Conservation (phyloP, 2,329 filamentous ascomycete genomes). For the Cephalotrichum gorgonifer region DNA sequence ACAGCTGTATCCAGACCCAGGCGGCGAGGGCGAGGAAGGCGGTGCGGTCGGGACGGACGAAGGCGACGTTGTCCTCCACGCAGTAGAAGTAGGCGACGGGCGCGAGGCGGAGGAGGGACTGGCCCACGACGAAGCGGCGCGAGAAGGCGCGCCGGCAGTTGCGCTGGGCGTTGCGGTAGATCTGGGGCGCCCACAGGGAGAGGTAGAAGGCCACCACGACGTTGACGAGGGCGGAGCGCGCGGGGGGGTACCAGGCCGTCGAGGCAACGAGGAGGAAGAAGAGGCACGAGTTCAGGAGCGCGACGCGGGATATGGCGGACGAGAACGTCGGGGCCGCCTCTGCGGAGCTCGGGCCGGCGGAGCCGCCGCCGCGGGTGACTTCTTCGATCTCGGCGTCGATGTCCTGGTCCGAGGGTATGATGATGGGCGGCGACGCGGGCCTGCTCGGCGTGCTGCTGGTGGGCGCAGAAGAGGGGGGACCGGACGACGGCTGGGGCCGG, state of each 20-base stretch:
- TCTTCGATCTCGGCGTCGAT: conserved; percentile 49
- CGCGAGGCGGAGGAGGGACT: conserved; percentile 66
- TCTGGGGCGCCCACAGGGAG: conserved; percentile 88
- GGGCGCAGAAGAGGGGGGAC: conserved; percentile 12
- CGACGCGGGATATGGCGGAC: conserved; percentile 44
- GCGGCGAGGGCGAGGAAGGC: conserved; percentile 50
- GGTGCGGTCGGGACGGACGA: conserved; percentile 56
- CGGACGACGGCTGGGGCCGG: conserved; percentile 14
- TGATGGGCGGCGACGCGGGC: conserved; percentile 33
- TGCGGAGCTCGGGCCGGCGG: conserved; percentile 22
- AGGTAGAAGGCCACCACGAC: conserved; percentile 63
- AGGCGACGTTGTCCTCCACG: conserved; percentile 68
- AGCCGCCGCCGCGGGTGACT: conserved; percentile 15
- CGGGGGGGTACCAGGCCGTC: conserved; percentile 45
- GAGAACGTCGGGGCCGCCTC: conserved; percentile 33
- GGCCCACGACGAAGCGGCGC: conserved; percentile 83
- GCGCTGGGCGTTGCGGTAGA: conserved; percentile 77
- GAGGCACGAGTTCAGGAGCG: conserved; percentile 43
- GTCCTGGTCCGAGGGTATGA: conserved; percentile 54
- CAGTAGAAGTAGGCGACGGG: conserved; percentile 84
- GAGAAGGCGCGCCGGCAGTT: conserved; percentile 87
- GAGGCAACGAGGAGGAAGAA: conserved; percentile 51
- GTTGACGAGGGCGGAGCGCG: conserved; percentile 50
- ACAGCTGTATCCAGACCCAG: conserved; percentile 84
- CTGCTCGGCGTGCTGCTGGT: conserved; percentile 15